Evolutionary conservation across 2,329 filamentous ascomycete genomes (phyloP).

Genomic region (Fusarium sp.): DNA sequence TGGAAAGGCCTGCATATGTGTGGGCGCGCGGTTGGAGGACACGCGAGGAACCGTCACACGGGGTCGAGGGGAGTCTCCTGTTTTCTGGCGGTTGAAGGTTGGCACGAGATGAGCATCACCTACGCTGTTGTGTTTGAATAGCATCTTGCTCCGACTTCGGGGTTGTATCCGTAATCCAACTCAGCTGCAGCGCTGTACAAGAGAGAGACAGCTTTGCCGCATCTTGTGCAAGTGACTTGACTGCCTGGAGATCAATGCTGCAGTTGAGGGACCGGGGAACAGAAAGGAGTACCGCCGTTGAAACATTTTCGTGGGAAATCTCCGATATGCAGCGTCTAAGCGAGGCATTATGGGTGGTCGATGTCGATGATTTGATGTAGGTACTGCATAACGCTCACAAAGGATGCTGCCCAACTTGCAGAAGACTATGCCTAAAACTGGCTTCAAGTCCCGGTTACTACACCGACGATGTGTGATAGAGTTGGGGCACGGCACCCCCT

Average conservation of each 20-base stretch:
- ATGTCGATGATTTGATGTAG: conserved; percentile 28
- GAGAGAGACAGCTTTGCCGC: conserved; percentile 17
- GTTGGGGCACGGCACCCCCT: conserved; percentile 16
- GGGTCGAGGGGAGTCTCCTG: conserved; percentile 5
- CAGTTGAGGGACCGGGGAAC: conserved; percentile 13
- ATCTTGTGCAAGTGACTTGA: neutral
- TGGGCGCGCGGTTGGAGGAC: conserved; percentile 5
- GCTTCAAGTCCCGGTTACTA: conserved; percentile 33
- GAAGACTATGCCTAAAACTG: conserved; percentile 34
- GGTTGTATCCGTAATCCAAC: conserved; percentile 17
- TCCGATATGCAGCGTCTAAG: conserved; percentile 44
- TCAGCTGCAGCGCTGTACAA: conserved; percentile 24
- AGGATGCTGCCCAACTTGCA: conserved; percentile 39
- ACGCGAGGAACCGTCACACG: conserved; percentile 26
- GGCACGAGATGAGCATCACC: conserved; percentile 24
- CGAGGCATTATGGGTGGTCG: conserved; percentile 34
- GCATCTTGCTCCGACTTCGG: conserved; percentile 23
- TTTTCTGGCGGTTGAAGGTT: conserved; percentile 11
- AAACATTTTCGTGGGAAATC: conserved; percentile 42
- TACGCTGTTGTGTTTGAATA: conserved; percentile 21
- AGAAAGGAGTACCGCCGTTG: conserved; percentile 23
- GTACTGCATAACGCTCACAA: conserved; percentile 21
- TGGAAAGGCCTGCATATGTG: conserved; percentile 18
- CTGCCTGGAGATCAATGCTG: conserved; percentile 7
- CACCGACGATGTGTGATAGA: conserved; percentile 38